Evolutionary conservation across 345 rosid species (phyloP).

Genomic region (Arabidopsis suecica): DNA sequence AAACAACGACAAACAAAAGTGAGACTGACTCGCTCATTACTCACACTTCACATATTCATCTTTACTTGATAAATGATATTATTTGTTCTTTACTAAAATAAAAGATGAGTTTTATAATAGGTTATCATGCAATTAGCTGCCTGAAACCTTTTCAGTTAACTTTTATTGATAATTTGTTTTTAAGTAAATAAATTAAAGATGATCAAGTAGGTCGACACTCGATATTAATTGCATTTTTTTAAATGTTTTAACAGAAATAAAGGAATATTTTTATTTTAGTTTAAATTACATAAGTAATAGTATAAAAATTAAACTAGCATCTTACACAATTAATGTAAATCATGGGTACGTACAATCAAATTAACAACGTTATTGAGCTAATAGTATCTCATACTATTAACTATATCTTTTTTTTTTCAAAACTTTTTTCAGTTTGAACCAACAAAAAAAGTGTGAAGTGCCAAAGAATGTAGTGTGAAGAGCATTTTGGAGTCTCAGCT

Average conservation of each 20-base stretch:
- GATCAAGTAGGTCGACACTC: background rate
- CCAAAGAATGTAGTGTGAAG: no score
- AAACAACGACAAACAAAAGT: conserved; percentile 31
- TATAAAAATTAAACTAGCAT: background rate
- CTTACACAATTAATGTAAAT: background rate
- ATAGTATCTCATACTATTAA: background rate
- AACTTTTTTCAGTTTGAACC: background rate
- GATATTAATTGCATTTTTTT: no score
- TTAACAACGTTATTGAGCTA: background rate
- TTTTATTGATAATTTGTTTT: background rate
- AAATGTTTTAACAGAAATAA: no score
- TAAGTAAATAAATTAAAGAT: background rate
- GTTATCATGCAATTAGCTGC: background rate
- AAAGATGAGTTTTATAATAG: background rate
- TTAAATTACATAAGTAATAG: background rate
- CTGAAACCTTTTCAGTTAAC: background rate
- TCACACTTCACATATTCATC: conserved; percentile 11
- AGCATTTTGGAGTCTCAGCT: no score
- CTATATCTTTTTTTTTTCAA: background rate
- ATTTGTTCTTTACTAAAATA: background rate
- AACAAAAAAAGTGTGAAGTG: background rate
- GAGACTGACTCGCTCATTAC: conserved; percentile 16
- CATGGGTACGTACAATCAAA: background rate
- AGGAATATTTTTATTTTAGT: no score
- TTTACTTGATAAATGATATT: background rate